phyloP scores from a whole-genome alignment of 164 flowering plant genomes.

The Macadamia integrifolia region DNA sequence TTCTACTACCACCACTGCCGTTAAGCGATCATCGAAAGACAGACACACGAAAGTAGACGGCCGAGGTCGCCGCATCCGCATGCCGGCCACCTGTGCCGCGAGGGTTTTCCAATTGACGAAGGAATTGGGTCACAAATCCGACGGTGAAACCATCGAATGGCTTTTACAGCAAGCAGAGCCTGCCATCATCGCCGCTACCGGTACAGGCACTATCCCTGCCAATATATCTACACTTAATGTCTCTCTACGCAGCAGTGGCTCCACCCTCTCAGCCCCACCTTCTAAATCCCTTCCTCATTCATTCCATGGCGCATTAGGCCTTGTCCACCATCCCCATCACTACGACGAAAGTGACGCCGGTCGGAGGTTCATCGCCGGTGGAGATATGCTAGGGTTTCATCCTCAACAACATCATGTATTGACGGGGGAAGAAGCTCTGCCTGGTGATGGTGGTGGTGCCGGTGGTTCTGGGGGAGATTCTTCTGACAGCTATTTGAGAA shows the following conservation, averaged over 20 bases:
- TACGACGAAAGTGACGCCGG: slow-evolving; percentile 17
- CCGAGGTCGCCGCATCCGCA: slow-evolving; percentile 69
- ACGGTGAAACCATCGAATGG: slow-evolving; percentile 85
- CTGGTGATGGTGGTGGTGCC: slow-evolving; percentile 11
- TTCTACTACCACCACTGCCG: slow-evolving; percentile 1
- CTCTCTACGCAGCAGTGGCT: slow-evolving; percentile 59
- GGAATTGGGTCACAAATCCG: slow-evolving; percentile 74
- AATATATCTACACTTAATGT: slow-evolving; percentile 66
- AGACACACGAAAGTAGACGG: slow-evolving; percentile 84
- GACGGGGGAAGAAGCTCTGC: slow-evolving; percentile 33
- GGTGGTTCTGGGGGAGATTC: slow-evolving; percentile 23
- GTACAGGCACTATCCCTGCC: slow-evolving; percentile 89
- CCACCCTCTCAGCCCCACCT: slow-evolving; percentile 53
- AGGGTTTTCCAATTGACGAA: slow-evolving; percentile 73
- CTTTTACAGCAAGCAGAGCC: slow-evolving; percentile 82
- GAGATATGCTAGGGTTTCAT: slow-evolving; percentile 47
- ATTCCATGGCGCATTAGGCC: slow-evolving; percentile 46
- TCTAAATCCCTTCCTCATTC: slow-evolving; percentile 59
- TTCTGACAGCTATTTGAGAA: slow-evolving; percentile 41
- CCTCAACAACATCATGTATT: slow-evolving; percentile 33
- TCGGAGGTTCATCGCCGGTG: slow-evolving; percentile 5
- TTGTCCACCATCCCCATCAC: slow-evolving; percentile 24
- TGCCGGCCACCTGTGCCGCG: slow-evolving; percentile 85
- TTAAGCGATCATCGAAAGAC: slow-evolving; percentile 64
- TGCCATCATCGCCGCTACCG: slow-evolving; percentile 75